Evolutionary conservation across 768 basidiomycete species (phyloP), one percentile per base, ranked within the genome.

Genomic region (Boletus insuetus): DNA sequence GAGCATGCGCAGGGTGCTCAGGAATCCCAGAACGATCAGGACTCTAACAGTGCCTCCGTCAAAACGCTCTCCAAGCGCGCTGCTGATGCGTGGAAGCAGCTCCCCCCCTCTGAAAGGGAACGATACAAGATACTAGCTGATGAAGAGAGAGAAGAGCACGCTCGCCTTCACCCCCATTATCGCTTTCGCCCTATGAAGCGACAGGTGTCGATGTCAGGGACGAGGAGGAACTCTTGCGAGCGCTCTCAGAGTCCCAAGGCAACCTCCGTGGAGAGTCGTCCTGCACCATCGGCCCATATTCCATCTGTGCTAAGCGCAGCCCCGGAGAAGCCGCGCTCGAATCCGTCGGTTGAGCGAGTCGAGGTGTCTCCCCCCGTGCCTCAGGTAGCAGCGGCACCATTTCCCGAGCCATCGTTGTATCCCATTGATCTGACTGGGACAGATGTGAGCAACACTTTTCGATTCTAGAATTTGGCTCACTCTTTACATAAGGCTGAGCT

Each of bases 31-130:
- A 73, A 74, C 34, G 51, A 64, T 8, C 40, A 57, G 11, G 64
- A 64, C 38, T 16, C 53, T 13, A 43, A 55, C 29, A 61, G 60
- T 26, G 35, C 53, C 14, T 64, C 50, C 22, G 79, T 80, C 55
- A 82, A 83, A 66, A 78, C 82, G 2, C 78, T 93, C 38, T 90
- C 87, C n/a, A 86, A 87, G 61, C 80, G 87, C 45, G 91, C 90
- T 0, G 85, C 82, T 0, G 84, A 85, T 49, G 84, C 87, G 31
- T 94, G 92, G 92, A 78, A 77, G 38, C 73, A 78, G 54, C 76
- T 91, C 14, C 57, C 80, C 0, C 53, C 63, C 0, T 74, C 76
- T 41, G 80, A 82, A 51, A 81, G 73, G 58, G 66, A 77, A 17
- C 73, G 68, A 51, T 89, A 76, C 75, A 77, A 79, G 61, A 62